Evolutionary conservation across 768 basidiomycete genomes (phyloP), one percentile per base, ranked within the genome.

Genomic region (Russula sp.): DNA sequence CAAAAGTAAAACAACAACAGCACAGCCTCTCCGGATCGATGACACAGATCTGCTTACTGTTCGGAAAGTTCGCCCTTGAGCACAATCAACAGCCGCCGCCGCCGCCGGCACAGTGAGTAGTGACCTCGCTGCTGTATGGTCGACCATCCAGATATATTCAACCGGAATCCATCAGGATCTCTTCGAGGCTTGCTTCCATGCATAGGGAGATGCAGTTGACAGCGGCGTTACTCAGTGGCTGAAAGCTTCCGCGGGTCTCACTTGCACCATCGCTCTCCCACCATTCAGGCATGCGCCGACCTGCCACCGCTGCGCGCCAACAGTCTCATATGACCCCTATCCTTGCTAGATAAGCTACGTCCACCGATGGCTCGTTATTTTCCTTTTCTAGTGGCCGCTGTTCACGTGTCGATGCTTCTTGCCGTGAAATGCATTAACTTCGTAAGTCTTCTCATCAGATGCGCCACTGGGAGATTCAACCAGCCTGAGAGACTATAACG

Each of bases 381-480:
- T 22, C 56, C 44, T 40, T 58, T 59, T 59, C 44, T 20, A n/a
- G 42, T n/a, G 26, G 11, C 28, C 1, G 42, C 28, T 42, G 42
- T n/a, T 36, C 56, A 46, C 20, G 44, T 58, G 57, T 20, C 57
- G 5, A 40, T 20, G 22, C 57, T 58, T 58, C 57, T 58, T 8
- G 14, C 18, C 38, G 36, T 30, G 56, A 44, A 18, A 20, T 42
- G 28, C 55, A 28, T 22, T 26, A 40, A 20, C 16, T 5, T 51
- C 38, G 22, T 38, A 13, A 36, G 30, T 46, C 26, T 40, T 64
- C 57, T 55, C 53, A 60, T 60, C 58, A 60, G 53, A 64, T 64
- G 42, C 51, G 57, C 42, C 9, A n/a, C 46, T 49, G 28, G 16
- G 53, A 9, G 18, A 40, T 22, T 52, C 32, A 22, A 22, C 20